Evolutionary conservation across 768 basidiomycete species (phyloP).

Genomic region (Pisolithus microcarpus): DNA sequence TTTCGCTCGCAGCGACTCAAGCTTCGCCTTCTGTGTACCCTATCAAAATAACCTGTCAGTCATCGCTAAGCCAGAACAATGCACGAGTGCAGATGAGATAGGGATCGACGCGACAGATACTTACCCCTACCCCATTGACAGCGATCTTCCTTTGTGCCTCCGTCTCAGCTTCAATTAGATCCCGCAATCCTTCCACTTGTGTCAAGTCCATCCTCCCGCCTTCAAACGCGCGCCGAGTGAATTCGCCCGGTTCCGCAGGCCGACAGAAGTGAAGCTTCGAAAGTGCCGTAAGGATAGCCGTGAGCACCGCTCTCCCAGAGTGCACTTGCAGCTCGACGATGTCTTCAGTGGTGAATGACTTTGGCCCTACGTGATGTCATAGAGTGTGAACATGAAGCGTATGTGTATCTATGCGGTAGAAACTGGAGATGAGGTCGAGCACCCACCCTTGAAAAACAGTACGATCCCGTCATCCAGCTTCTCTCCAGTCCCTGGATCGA

Average conservation of each 20-base stretch:
- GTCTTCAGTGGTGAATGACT: conserved; percentile 79
- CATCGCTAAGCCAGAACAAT: background rate
- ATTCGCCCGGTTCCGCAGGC: conserved; percentile 82
- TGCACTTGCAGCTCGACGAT: conserved; percentile 83
- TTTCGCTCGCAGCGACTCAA: conserved; percentile 55
- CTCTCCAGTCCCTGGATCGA: conserved; percentile 54
- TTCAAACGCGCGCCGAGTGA: conserved; percentile 77
- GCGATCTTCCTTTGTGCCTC: conserved; percentile 74
- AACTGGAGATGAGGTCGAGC: background rate
- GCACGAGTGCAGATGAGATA: background rate
- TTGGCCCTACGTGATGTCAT: conserved; percentile 43
- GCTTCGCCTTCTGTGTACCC: conserved; percentile 56
- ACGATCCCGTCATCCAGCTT: conserved; percentile 74
- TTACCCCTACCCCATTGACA: conserved; percentile 57
- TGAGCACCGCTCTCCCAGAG: conserved; percentile 75
- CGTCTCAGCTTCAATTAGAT: conserved; percentile 85
- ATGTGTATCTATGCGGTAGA: background rate
- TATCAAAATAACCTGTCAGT: conserved; percentile 22
- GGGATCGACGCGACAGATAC: conserved; percentile 24
- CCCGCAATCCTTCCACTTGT: conserved; percentile 82
- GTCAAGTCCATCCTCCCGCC: conserved; percentile 80
- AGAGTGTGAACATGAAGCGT: background rate
- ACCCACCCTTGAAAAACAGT: conserved; percentile 72
- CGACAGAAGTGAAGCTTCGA: conserved; percentile 56
- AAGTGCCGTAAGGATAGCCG: conserved; percentile 60